Percentiles rank a stretch among this genome's conserved stretches.
phyloP scores from a whole-genome alignment of 2,329 filamentous ascomycete species.

The Chrysoporthe puriensis region DNA sequence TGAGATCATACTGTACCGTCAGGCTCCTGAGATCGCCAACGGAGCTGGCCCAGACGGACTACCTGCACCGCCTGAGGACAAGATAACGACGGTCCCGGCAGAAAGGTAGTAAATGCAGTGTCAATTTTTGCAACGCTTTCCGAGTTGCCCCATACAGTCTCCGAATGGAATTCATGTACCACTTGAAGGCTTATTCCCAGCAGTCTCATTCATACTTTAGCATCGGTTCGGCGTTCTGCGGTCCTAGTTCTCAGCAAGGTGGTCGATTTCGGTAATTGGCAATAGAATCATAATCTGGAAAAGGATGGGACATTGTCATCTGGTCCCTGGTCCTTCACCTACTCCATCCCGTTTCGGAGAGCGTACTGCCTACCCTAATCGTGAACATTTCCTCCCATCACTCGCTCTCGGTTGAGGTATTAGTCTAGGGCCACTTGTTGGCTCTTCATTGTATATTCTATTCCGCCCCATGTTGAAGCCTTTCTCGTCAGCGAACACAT shows the following conservation, averaged over 20 bases:
- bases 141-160: neutral
- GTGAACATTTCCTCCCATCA: neutral
- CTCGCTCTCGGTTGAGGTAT: neutral
- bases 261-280: conserved; percentile 20
- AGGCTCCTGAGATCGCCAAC: conserved; percentile 63
- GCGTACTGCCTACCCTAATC: neutral
- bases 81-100: conserved; percentile 47
- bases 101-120: conserved; percentile 9
- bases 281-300: conserved; percentile 19
- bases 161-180: neutral
- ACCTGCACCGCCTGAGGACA: conserved; percentile 50
- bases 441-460: neutral
- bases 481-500: neutral
- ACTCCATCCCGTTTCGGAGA: neutral
- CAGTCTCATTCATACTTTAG: conserved; percentile 16
- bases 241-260: conserved; percentile 11
- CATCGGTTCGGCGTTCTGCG: conserved; percentile 27
- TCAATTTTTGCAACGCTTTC: neutral
- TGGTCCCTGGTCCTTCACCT: neutral
- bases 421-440: neutral
- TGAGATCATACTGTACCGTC: conserved; percentile 94
- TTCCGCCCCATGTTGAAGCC: neutral
- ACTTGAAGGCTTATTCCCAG: conserved; percentile 1
- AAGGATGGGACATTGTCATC: neutral
- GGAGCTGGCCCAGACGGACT: conserved; percentile 45